A percentile compares a stretch with the other conserved stretches of the same genome.
Conservation (phyloP, 805 yeast species). For the Barnettozyma vustinii region DNA sequence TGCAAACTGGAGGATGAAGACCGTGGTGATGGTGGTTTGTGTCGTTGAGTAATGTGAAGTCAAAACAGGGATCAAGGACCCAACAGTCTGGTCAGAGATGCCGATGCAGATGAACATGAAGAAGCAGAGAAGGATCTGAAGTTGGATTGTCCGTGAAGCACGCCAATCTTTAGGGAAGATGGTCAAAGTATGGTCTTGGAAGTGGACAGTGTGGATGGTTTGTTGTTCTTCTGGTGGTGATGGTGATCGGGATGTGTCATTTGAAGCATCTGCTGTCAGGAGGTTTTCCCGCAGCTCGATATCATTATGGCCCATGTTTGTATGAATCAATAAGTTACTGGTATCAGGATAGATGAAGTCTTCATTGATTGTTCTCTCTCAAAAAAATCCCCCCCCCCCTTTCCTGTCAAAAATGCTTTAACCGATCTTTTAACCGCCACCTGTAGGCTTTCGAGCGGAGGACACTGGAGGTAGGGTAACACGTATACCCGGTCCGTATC, state of each 20-base stretch:
- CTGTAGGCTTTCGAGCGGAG: too few relatives aligned
- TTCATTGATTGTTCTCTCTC: too few relatives aligned
- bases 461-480: too few relatives aligned
- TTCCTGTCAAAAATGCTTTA: neutral
- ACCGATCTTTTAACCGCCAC: neutral
- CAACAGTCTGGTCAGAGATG: slow-evolving; percentile 54
- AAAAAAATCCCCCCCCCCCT: too few relatives aligned
- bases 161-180: slow-evolving; percentile 20
- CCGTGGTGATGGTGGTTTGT: slow-evolving; percentile 41
- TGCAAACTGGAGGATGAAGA: slow-evolving; percentile 46
- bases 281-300: slow-evolving; percentile 6
- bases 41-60: slow-evolving; percentile 42
- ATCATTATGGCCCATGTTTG: slow-evolving; percentile 1
- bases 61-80: slow-evolving; percentile 50
- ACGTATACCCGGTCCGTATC: too few relatives aligned
- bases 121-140: slow-evolving; percentile 38
- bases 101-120: slow-evolving; percentile 44
- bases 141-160: slow-evolving; percentile 32
- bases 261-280: neutral
- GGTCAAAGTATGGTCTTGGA: slow-evolving; percentile 3
- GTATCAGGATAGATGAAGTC: too few relatives aligned
- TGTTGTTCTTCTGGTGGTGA: neutral
- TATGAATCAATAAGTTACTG: too few relatives aligned
- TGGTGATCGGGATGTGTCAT: neutral
- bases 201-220: neutral